Conservation (phyloP, 371 early-diverging fungal species). For the Rhizopus delemar region DNA sequence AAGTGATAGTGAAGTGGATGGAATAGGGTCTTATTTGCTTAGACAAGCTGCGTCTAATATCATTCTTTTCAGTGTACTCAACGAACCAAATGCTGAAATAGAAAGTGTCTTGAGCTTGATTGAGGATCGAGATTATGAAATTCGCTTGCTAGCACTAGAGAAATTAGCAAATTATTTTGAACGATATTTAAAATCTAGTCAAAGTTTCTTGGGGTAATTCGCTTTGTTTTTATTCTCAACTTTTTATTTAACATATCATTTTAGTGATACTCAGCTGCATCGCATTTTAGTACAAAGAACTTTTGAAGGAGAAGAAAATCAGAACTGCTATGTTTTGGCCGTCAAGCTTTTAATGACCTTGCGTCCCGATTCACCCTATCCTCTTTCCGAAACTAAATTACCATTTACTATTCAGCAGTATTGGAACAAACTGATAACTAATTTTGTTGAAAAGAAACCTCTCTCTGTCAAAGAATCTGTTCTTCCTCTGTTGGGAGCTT, state of each 20-base stretch:
- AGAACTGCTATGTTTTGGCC: constrained; percentile 56
- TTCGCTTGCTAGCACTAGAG: constrained; percentile 55
- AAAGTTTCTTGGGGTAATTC: constrained; percentile 9
- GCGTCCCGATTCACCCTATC: constrained; percentile 39
- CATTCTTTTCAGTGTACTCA: constrained; percentile 35
- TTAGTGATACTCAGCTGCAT: constrained; percentile 29
- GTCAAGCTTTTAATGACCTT: constrained; percentile 43
- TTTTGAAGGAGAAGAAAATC: constrained; percentile 50
- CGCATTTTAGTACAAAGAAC: constrained; percentile 48
- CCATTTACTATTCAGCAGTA: constrained; percentile 39
- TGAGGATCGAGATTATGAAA: constrained; percentile 58
- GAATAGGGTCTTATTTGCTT: constrained; percentile 51
- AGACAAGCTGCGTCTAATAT: constrained; percentile 51
- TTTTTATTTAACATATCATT: constrained; percentile 2
- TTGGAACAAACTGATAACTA: constrained; percentile 38
- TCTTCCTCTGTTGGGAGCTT: constrained; percentile 46
- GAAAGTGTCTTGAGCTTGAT: constrained; percentile 30
- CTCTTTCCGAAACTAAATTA: constrained; percentile 17
- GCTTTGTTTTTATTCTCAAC: background rate
- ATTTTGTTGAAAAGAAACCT: constrained; percentile 33
- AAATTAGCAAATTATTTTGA: constrained; percentile 30
- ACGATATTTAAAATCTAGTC: constrained; percentile 2
- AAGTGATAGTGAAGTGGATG: constrained; percentile 24
- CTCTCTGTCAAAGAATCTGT: constrained; percentile 43
- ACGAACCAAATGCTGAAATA: constrained; percentile 14